Conservation (phyloP, 2,329 filamentous ascomycete species). For the Fusarium irregulare region DNA sequence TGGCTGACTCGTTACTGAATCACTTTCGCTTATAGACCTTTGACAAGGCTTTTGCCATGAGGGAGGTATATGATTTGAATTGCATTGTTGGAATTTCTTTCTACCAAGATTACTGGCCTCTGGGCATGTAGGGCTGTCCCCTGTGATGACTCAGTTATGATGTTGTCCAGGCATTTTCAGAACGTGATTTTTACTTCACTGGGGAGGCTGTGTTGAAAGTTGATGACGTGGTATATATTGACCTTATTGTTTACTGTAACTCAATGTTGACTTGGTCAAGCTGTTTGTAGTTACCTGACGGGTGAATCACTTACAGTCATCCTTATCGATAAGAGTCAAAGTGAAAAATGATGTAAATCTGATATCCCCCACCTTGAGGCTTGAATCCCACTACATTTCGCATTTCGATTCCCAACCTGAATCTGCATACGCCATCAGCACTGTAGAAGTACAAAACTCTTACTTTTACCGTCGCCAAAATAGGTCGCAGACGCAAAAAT, state of each 20-base stretch:
- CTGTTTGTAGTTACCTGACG: neutral
- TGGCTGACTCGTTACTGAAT: constrained; percentile 29
- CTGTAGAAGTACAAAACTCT: constrained; percentile 3
- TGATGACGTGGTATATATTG: constrained; percentile 3
- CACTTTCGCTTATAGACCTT: constrained; percentile 44
- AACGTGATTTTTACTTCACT: neutral
- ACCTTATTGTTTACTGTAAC: neutral
- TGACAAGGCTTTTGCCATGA: neutral
- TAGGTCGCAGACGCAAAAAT: constrained; percentile 55
- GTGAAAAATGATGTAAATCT: constrained; percentile 44
- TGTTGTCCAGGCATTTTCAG: neutral
- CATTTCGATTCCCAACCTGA: constrained; percentile 18
- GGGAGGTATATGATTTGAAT: neutral
- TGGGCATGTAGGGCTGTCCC: neutral
- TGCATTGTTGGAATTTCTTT: constrained; percentile 8
- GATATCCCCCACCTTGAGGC: constrained; percentile 36
- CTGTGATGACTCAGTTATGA: neutral
- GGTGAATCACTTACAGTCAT: constrained; percentile 18
- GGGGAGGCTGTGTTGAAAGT: neutral
- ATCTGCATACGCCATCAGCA: constrained; percentile 25
- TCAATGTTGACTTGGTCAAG: neutral
- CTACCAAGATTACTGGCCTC: neutral
- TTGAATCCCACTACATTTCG: constrained; percentile 10
- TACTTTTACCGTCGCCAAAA: constrained; percentile 46
- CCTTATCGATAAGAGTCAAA: constrained; percentile 42